Base-by-base conservation (phyloP, 1,284 basidiomycete genomes). In the Pyrrhoderma noxium region DNA sequence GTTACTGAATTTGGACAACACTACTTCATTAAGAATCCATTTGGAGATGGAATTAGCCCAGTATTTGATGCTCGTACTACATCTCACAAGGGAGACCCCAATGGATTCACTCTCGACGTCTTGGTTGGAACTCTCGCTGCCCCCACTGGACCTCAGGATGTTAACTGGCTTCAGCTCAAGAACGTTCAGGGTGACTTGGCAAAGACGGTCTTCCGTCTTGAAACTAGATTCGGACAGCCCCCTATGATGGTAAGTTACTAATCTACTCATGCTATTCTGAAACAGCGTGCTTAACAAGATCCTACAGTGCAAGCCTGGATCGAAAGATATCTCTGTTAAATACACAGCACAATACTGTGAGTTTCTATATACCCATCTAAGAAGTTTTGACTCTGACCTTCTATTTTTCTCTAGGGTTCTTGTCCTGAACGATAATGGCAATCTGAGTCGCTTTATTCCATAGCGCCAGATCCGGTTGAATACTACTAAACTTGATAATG, bases 171-270 rank as follows among this genome's bases (percentile, higher is more conserved):
- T 16, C 62, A 73, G 52, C 66, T 86, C 21, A 69, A 65, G 23
- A 64, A 63, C 35, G 64, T 76, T 9, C 56, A 72, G 38, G 81
- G 81, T 2, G 60, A 64, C 2, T 64, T 84, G 34, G 79, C 81
- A 2, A 67, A 67, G 49, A 64, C 71, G 48, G 68, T 83, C 4
- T 81, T 73, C 66, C 67, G 82, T 46, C 67, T 76, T 8, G 73
- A 81, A 59, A 85, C 82, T 8, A 68, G 70, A 19, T 71, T 68
- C 34, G 82, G 84, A n/a, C 78, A 82, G 61, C 78, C 82, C 11
- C 80, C 82, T 31, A 57, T 74, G n/a, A 69, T 69, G 13, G 76
- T 76, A 58, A 62, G 21, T 36, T 16, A 46, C 16, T 50, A 41
- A 25, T 53, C 21, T 48, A 48, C 14, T 47, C 2, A 39, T 52